These are phyloP conservation scores for Lasiosphaeria miniovina DNA, from an alignment of 495 filamentous ascomycete genomes.

Conservation along the genomic window DNA sequence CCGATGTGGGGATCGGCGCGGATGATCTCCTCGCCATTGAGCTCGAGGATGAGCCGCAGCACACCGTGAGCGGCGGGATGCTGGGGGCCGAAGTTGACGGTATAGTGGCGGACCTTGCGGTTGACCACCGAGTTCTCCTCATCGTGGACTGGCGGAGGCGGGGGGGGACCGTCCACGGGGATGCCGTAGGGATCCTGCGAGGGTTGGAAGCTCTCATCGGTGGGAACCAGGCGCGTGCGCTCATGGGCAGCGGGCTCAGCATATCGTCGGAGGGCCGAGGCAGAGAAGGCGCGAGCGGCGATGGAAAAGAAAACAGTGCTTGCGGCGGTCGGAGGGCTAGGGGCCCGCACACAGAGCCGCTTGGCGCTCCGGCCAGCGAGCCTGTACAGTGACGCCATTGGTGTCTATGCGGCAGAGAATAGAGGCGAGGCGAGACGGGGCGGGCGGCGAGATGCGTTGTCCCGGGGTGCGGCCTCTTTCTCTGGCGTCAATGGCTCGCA, in stretches of 20 bases:
- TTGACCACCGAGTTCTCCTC: conserved; percentile 44
- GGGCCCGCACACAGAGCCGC: conserved; percentile 45
- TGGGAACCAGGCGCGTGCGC: conserved; percentile 65
- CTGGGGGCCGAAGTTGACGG: conserved; percentile 99
- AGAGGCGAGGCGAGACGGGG: neutral
- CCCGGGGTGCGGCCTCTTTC: neutral
- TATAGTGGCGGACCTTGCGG: conserved; percentile 97
- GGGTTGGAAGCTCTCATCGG: conserved; percentile 61
- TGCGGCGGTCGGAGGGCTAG: conserved; percentile 14
- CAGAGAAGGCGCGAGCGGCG: conserved; percentile 55
- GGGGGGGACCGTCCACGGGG: neutral
- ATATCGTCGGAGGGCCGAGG: conserved; percentile 60
- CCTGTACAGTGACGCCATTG: conserved; percentile 51
- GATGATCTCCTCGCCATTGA: conserved; percentile 97
- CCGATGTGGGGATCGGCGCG: conserved; percentile 96
- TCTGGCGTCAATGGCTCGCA: conserved; percentile 20
- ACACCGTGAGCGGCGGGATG: conserved; percentile 99
- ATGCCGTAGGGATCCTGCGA: conserved; percentile 40
- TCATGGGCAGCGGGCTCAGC: conserved; percentile 56
- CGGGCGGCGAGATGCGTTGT: conserved; percentile 1
- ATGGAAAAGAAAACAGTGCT: conserved; percentile 17
- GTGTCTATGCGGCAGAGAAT: neutral
- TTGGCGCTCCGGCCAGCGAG: conserved; percentile 56
- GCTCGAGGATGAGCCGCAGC: conserved; percentile 93
- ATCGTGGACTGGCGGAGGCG: no score